phyloP scores from a whole-genome alignment of 2,329 filamentous ascomycete species.

The Cladosporium sp. region DNA sequence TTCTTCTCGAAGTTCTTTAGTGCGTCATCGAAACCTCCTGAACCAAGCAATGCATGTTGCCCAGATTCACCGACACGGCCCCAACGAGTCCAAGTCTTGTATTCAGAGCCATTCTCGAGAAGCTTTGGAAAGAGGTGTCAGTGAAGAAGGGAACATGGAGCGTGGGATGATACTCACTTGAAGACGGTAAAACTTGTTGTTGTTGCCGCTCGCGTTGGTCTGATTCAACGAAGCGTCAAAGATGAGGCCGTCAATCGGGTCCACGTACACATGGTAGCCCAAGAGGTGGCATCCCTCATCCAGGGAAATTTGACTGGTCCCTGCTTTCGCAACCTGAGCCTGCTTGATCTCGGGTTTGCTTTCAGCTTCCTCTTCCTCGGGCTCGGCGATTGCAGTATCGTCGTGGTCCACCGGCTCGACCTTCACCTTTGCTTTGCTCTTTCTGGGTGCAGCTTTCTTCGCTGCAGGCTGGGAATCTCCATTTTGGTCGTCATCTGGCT shows the following conservation, averaged over 20 bases:
- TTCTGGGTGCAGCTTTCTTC: slow-evolving; percentile 12
- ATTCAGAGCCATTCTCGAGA: neutral
- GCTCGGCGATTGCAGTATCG: slow-evolving; percentile 6
- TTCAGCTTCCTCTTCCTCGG: neutral
- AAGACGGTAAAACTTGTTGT: slow-evolving; percentile 77
- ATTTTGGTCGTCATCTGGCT: neutral
- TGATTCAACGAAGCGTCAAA: slow-evolving; percentile 77
- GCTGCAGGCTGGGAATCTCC: slow-evolving; percentile 11
- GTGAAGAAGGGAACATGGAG: neutral
- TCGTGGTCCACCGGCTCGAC: slow-evolving; percentile 6
- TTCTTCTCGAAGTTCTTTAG: slow-evolving; percentile 46
- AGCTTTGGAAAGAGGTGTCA: neutral
- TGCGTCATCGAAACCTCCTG: slow-evolving; percentile 35
- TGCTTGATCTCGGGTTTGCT: slow-evolving; percentile 35
- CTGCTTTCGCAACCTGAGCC: slow-evolving; percentile 39
- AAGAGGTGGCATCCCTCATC: slow-evolving; percentile 38
- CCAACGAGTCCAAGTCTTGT: slow-evolving; percentile 67
- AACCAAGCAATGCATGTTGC: slow-evolving; percentile 37
- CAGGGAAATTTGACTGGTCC: slow-evolving; percentile 40
- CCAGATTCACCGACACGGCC: slow-evolving; percentile 62
- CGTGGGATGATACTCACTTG: slow-evolving; percentile 44
- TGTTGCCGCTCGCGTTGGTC: slow-evolving; percentile 64
- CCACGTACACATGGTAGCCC: slow-evolving; percentile 56
- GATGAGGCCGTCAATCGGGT: slow-evolving; percentile 54
- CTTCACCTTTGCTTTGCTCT: slow-evolving; percentile 10